Evolutionary conservation across 345 rosid species (phyloP).

Genomic region (Hibiscus tridactylites): DNA sequence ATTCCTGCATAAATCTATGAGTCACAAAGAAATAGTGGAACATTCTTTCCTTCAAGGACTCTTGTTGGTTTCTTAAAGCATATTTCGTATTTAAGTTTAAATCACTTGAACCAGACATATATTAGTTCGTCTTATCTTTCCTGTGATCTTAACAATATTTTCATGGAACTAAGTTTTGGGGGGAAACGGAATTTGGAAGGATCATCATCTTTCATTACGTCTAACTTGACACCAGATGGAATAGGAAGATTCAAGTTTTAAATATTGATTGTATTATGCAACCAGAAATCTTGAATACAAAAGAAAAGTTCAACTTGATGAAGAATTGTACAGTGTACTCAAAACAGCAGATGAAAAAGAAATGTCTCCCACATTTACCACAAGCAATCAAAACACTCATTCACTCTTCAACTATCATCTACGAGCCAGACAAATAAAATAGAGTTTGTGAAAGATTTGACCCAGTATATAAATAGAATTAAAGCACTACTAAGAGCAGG

Average conservation of each 20-base stretch:
- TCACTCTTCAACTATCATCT: constrained; percentile 17
- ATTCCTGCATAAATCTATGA: constrained; percentile 43
- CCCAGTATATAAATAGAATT: not conserved
- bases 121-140: not conserved
- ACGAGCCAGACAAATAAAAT: not conserved
- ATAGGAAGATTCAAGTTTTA: no score
- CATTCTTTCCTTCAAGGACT: not conserved
- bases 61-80: not conserved
- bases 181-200: not conserved
- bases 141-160: not conserved
- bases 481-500: not conserved
- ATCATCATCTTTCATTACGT: constrained; percentile 29
- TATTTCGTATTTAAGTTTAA: not conserved
- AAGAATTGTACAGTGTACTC: not conserved
- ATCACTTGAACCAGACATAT: not conserved
- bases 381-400: constrained; percentile 60
- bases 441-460: not conserved
- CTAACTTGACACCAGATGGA: not conserved
- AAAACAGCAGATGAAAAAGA: constrained; percentile 27
- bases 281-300: no score
- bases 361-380: constrained; percentile 69
- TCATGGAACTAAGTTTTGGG: not conserved
- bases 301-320: no score
- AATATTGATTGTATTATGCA: no score
- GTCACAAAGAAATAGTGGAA: not conserved